Base-by-base conservation (phyloP, 768 basidiomycete species). In the Termitomyces sp. region DNA sequence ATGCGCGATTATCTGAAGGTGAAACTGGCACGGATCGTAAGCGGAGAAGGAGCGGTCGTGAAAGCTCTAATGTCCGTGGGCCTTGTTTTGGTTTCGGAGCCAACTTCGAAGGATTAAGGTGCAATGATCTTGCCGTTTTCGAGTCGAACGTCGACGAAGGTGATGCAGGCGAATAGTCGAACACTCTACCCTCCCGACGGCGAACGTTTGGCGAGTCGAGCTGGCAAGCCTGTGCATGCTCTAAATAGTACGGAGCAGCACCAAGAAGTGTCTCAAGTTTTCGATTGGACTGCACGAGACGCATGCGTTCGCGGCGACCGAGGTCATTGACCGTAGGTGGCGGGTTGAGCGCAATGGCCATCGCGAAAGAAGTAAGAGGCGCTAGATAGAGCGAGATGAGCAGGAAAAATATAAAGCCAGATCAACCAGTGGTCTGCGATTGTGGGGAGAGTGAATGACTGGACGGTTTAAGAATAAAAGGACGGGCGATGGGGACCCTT, bases 191-290 rank as follows among this genome's bases (percentile, higher is more conserved):
- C 49, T 61, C 66, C 1, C 66, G 63, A 28, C 65, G 68, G 32
- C 44, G 47, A 6, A 59, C 56, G 30, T 63, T 68, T 20, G 43
- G 24, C 22, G 47, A 13, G 50, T 38, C 32, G 26, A 50, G 14
- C n/a, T 36, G 13, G 22, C 38, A 38, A 26, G 42, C 20, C 1
- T 61, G 38, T 28, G 46, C 22, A 4, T 60, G 57, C 28, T 75
- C 74, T 33, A 78, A 48, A 56, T 77, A 62, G 33, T 69, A 64
- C 0, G 77, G 77, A 0, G 74, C 74, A 7, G 73, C 66, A 1
- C 86, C 85, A 4, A 86, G 70, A 4, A 87, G 65, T 16, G 79
- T 76, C 12, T 75, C 76, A 28, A 87, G 76, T 67, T 86, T 87
- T 60, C 77, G 75, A 12, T 82, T 80, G 0, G 84, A 80, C 45